Evolutionary conservation across 129 eudicot genomes (phyloP), one percentile per base, ranked within the genome.

Genomic region (Calendula officinalis): DNA sequence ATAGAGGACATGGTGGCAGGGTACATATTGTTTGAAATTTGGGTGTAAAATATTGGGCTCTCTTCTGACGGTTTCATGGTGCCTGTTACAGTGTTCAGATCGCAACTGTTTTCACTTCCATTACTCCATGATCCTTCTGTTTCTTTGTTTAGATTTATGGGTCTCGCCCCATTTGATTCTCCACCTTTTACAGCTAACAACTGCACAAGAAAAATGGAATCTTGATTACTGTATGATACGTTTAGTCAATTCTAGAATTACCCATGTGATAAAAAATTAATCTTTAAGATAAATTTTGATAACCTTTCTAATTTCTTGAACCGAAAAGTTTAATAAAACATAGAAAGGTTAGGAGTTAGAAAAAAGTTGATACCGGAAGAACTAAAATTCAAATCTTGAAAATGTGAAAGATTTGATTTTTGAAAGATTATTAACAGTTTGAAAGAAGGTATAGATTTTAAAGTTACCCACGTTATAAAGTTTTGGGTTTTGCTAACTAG

Each of bases 41-140:
- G 80, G 15, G 77, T 64, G 60, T 72, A 75, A 13, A 78, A 50
- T 7, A 66, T 74, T 43, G 81, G 74, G 70, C 82, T 83, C 34
- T 79, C 87, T 39, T 75, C 75, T 42, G 86, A 75, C 33, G 90
- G 76, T 59, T 81, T 80, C 73, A 78, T 75, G 15, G 76, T 64
- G 32, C 73, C 56, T 17, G 68, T 62, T 22, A 75, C 78, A 9
- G 64, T 47, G 77, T 86, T 83, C 64, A 86, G 78, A 52, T 90
- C 95, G 22, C 86, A 83, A 36, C 86, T 90, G 55, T 81, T 79
- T 39, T 90, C 97, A 53, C 97, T 90, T 66, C 92, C 97, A 57
- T 86, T 86, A 72, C 97, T 90, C 97, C 95, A 90, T n/a, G 88
- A 83, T 57, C 89, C 88, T 65, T 85, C 88, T 16, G 94, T 83